A percentile compares a stretch with the other conserved stretches of the same genome.
phyloP scores from a whole-genome alignment of 352 stramenopile genomes.

The Pythium utonaiense region DNA sequence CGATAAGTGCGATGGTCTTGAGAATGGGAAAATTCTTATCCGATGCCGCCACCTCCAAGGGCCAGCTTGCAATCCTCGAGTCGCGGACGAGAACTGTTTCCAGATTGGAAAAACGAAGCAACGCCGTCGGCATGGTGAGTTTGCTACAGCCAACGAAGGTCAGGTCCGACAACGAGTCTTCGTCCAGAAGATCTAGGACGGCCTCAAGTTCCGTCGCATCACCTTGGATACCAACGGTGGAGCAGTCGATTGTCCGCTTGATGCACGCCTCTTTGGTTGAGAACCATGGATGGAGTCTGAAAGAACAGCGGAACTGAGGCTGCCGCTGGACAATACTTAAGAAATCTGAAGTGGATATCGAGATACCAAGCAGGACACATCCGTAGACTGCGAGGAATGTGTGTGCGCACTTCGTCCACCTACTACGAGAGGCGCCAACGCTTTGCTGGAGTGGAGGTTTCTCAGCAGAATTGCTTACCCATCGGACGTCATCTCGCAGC shows the following conservation, averaged over 20 bases:
- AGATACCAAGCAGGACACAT: background rate
- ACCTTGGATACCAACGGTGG: background rate
- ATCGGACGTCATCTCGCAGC: background rate
- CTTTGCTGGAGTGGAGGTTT: background rate
- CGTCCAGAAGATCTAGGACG: slow-evolving; percentile 5
- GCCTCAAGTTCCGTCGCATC: background rate
- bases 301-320: background rate
- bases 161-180: slow-evolving; percentile 2
- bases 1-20: slow-evolving; percentile 12
- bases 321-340: background rate
- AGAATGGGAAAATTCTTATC: background rate
- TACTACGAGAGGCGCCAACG: no score
- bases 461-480: background rate
- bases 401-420: background rate
- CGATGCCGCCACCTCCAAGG: background rate
- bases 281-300: slow-evolving; percentile 14
- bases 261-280: slow-evolving; percentile 17
- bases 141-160: background rate
- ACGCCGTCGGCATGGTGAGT: background rate
- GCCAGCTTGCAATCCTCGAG: slow-evolving; percentile 7
- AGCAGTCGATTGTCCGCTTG: slow-evolving; percentile 12
- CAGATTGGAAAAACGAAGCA: background rate
- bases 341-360: slow-evolving; percentile 1
- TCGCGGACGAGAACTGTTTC: slow-evolving; percentile 1
- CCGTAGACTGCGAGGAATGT: slow-evolving; percentile 7